Conservation (phyloP, 2,329 filamentous ascomycete species). For the Aureobasidium zeae region DNA sequence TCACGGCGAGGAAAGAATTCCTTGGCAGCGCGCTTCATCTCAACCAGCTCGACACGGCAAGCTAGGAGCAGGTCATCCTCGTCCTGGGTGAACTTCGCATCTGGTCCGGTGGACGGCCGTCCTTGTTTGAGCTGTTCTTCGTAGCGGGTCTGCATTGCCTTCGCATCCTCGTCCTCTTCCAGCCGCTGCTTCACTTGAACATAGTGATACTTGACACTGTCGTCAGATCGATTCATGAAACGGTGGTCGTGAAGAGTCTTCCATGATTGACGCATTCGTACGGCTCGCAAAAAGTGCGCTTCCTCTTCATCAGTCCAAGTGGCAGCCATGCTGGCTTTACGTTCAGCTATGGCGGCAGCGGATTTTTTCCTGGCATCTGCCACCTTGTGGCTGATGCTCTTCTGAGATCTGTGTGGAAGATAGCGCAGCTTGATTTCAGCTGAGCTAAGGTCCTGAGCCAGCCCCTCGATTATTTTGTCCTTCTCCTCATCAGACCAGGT, state of each 20-base stretch:
- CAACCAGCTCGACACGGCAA: slow-evolving; percentile 11
- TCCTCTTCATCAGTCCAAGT: slow-evolving; percentile 7
- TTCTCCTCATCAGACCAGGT: slow-evolving; percentile 4
- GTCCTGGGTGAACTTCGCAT: slow-evolving; percentile 10
- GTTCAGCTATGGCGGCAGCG: background rate
- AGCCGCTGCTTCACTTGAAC: background rate
- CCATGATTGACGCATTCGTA: slow-evolving; percentile 3
- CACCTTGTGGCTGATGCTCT: slow-evolving; percentile 9
- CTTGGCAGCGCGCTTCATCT: slow-evolving; percentile 16
- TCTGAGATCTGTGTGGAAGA: slow-evolving; percentile 3
- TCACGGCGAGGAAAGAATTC: slow-evolving; percentile 15
- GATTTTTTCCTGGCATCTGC: background rate
- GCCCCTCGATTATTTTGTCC: background rate
- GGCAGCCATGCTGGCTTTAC: background rate
- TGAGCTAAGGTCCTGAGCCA: slow-evolving; percentile 1
- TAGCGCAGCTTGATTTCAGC: background rate
- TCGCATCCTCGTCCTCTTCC: background rate
- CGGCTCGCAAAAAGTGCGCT: background rate
- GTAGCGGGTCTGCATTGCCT: background rate
- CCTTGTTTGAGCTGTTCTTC: slow-evolving; percentile 6
- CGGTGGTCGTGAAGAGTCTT: slow-evolving; percentile 7
- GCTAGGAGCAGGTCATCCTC: slow-evolving; percentile 17
- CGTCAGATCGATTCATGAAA: slow-evolving; percentile 3
- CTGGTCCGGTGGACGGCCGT: slow-evolving; percentile 1
- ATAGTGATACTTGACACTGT: slow-evolving; percentile 4